These are phyloP conservation scores for Trifolium fragiferum DNA, from an alignment of 306 rosid genomes.

Conservation along the genomic window DNA sequence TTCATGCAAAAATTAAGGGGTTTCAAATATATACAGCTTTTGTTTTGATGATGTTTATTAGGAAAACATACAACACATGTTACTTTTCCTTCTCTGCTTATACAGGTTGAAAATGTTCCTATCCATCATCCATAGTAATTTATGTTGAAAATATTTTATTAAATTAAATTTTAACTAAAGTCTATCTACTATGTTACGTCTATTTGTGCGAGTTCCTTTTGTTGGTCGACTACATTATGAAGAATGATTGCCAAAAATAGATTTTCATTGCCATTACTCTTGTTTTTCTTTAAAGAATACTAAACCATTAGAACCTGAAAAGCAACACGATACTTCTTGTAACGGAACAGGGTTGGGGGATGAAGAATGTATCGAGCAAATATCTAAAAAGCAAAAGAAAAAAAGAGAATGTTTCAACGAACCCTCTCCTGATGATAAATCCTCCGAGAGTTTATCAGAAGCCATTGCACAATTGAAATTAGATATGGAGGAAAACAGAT, in stretches of 20 bases:
- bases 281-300: constrained; percentile 50
- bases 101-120: not conserved
- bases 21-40: constrained; percentile 20
- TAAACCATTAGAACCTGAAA: constrained; percentile 41
- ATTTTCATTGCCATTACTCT: constrained; percentile 5
- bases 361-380: constrained; percentile 27
- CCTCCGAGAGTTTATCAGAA: constrained; percentile 41
- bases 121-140: not conserved
- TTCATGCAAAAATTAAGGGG: constrained; percentile 13
- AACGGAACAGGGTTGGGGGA: constrained; percentile 41
- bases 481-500: constrained; percentile 87
- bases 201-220: constrained; percentile 27
- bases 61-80: not conserved
- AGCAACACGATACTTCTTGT: constrained; percentile 17
- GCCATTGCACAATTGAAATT: constrained; percentile 63
- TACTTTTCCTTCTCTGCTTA: not conserved
- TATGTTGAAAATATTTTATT: not conserved
- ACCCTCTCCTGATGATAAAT: constrained; percentile 35
- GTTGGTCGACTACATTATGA: constrained; percentile 8
- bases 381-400: constrained; percentile 36
- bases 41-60: constrained; percentile 21
- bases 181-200: constrained; percentile 30
- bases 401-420: constrained; percentile 27
- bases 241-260: constrained; percentile 20
- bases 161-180: not conserved